These are phyloP conservation scores for Peronospora tabacina DNA, from an alignment of 352 stramenopile genomes.

Conservation along the genomic window DNA sequence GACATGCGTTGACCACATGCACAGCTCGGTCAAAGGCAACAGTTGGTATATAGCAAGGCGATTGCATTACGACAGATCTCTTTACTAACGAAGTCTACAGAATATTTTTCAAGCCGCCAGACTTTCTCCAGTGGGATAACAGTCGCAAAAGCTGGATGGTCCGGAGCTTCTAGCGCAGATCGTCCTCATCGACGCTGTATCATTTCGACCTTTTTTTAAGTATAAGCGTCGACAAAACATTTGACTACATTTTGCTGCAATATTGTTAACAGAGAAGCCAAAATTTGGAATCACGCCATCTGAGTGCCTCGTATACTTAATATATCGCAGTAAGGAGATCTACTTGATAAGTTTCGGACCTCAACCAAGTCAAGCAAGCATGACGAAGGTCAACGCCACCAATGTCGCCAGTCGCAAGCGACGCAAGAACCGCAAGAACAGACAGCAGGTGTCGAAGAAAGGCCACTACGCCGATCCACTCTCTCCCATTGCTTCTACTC, in stretches of 20 bases:
- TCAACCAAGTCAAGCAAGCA: neutral
- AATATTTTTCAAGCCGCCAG: slow-evolving; percentile 25
- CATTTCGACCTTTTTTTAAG: no score
- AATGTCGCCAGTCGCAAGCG: slow-evolving; percentile 25
- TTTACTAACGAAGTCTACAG: neutral
- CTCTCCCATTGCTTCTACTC: slow-evolving; percentile 79
- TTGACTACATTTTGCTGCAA: neutral
- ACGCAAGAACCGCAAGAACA: slow-evolving; percentile 25
- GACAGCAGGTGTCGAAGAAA: slow-evolving; percentile 14
- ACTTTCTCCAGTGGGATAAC: slow-evolving; percentile 47
- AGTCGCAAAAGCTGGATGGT: slow-evolving; percentile 59
- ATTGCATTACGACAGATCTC: neutral
- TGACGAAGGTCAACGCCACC: slow-evolving; percentile 11
- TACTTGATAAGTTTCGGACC: no score
- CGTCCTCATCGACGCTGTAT: slow-evolving; percentile 39
- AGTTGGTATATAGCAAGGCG: no score
- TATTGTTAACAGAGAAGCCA: neutral
- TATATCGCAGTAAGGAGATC: neutral
- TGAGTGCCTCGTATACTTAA: neutral
- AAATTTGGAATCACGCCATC: neutral
- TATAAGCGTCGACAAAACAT: no score
- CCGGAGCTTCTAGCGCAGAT: slow-evolving; percentile 53
- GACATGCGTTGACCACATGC: no score
- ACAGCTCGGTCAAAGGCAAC: no score
- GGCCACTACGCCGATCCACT: slow-evolving; percentile 73